phyloP scores from a whole-genome alignment of 2,329 filamentous ascomycete species.

The Fusarium xylarioides region DNA sequence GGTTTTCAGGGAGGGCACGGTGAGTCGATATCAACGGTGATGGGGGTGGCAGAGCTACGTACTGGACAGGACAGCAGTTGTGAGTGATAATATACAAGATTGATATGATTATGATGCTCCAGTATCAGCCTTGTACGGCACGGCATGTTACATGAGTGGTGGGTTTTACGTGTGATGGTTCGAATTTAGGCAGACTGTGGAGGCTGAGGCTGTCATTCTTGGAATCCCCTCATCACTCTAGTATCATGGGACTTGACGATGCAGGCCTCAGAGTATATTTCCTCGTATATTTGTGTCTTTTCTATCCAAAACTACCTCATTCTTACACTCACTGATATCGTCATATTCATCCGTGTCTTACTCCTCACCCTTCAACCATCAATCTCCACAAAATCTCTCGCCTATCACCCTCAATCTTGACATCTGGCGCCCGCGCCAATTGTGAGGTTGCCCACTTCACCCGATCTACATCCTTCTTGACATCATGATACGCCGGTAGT shows the following conservation, averaged over 20 bases:
- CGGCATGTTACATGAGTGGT: slow-evolving; percentile 10
- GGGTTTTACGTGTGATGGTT: slow-evolving; percentile 15
- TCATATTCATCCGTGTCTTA: background rate
- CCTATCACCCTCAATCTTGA: background rate
- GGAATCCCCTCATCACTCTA: slow-evolving; percentile 9
- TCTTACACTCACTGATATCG: background rate
- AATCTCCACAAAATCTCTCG: background rate
- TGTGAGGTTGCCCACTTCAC: background rate
- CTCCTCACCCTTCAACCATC: background rate
- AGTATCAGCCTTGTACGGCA: slow-evolving; percentile 34
- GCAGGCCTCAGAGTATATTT: background rate
- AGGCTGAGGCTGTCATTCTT: slow-evolving; percentile 30
- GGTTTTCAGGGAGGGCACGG: slow-evolving; percentile 4
- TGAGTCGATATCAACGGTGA: slow-evolving; percentile 8
- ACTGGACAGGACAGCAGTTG: background rate
- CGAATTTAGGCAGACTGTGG: slow-evolving; percentile 36
- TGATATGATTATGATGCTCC: background rate
- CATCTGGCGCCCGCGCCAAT: background rate
- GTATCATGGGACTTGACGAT: slow-evolving; percentile 17
- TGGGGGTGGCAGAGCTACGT: slow-evolving; percentile 22
- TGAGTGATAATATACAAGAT: background rate
- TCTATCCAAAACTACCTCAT: background rate
- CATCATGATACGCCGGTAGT: background rate
- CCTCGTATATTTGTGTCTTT: slow-evolving; percentile 16
- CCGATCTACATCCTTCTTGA: background rate